Base-by-base conservation (phyloP, 1,284 basidiomycete genomes). In the Moniliophthora roreri region DNA sequence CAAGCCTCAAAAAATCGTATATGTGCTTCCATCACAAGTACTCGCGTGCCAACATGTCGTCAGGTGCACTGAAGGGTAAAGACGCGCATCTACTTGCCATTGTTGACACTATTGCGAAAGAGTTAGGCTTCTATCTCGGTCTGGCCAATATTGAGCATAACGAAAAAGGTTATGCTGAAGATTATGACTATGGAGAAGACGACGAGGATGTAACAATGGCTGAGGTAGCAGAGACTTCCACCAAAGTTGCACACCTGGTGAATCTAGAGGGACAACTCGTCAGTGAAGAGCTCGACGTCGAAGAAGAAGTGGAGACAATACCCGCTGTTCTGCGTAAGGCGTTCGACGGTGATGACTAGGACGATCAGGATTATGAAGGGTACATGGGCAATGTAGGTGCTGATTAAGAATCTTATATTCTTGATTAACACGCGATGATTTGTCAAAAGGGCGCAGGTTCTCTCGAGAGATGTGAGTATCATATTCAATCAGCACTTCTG, bases 121-220 rank as follows among this genome's bases (percentile, higher is more conserved):
- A 69, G 21, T 54, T 63, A 3, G 67, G 63, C 9, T 64, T 66
- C 24, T 51, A 54, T n/a, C 35, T 72, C 3, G 65, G 66, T 20
- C 64, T 81, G 1, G 77, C 70, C 0, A 72, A 67, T 42, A 51
- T 78, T 6, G 62, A 69, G 23, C 73, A 66, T 49, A 62, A 67
- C 24, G 56, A 72, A 8, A 51, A 39, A 5, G 76, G 74, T 0
- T 41, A n/a, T 10, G 67, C 63, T 0, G 67, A 70, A 10, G 70
- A 72, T 42, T 58, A 58, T 24, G 48, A n/a, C 5, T 34, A 37
- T n/a, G 62, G 62, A 58, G 41, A 61, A n/a, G 32, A 58, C 10
- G 47, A 60, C 37, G 52, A 62, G 37, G 58, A 65, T 36, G 62
- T 46, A 15, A 24, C 16, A 11, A 46, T 46, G 44, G 44, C 11